Percentiles rank a stretch among this genome's conserved stretches.
These are phyloP conservation scores for Pseudohyphozyma bogoriensis DNA, from an alignment of 768 basidiomycete genomes.

Conservation along the genomic window DNA sequence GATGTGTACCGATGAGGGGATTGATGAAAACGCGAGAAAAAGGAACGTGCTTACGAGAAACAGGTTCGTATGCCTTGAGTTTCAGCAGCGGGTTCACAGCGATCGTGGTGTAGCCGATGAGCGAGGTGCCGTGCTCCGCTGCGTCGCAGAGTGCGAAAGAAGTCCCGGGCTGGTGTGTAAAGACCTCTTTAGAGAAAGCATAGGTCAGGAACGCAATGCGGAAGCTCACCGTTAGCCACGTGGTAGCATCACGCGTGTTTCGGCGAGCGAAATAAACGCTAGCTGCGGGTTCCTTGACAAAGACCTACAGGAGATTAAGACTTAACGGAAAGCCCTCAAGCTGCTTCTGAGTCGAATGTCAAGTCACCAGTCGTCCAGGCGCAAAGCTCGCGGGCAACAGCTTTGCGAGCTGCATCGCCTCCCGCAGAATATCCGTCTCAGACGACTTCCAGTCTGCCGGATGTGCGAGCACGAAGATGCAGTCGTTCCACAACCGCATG, in stretches of 20 bases:
- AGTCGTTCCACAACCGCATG: conserved; percentile 2
- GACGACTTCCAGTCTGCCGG: conserved; percentile 1
- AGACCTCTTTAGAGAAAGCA: too few relatives aligned
- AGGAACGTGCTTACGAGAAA: not conserved
- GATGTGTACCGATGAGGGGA: too few relatives aligned
- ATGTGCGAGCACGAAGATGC: conserved; percentile 6
- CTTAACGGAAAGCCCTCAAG: not conserved
- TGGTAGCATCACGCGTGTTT: not conserved
- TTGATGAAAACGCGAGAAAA: not conserved
- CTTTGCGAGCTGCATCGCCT: conserved; percentile 1
- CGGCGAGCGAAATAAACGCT: not conserved
- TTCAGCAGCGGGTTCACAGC: not conserved
- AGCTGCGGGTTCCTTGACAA: conserved; percentile 12
- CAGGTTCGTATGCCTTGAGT: not conserved
- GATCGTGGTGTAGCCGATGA: conserved; percentile 10
- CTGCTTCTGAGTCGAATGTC: too few relatives aligned
- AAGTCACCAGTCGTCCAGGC: conserved; percentile 2
- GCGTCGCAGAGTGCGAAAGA: conserved; percentile 16
- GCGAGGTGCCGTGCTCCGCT: conserved; percentile 4
- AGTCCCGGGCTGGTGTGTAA: not conserved
- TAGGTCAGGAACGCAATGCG: not conserved
- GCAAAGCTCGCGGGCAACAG: not conserved
- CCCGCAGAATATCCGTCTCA: conserved; percentile 2
- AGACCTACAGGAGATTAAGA: not conserved
- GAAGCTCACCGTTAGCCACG: conserved; percentile 9